phyloP scores from a whole-genome alignment of 2,329 filamentous ascomycete genomes.

The Berkeleyomyces basicola region DNA sequence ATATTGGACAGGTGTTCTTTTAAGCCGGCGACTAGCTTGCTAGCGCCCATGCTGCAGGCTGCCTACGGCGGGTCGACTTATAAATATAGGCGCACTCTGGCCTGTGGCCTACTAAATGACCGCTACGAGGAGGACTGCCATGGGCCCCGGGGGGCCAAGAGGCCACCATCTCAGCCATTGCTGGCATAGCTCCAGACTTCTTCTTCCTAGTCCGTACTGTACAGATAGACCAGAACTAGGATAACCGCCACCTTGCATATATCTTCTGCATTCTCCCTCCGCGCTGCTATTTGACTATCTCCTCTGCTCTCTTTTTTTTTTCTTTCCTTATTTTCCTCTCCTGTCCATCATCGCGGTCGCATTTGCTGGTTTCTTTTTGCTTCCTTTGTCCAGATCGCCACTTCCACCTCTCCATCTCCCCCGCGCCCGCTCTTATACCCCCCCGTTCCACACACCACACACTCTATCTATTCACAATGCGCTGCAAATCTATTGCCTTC shows the following conservation, averaged over 20 bases:
- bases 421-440: slow-evolving; percentile 1
- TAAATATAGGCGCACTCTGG: background rate
- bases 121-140: background rate
- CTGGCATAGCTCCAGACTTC: no score
- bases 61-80: background rate
- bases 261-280: slow-evolving; percentile 17
- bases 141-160: background rate
- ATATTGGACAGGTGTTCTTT: slow-evolving; percentile 6
- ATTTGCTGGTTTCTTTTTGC: slow-evolving; percentile 4
- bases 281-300: background rate
- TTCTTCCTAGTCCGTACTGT: background rate
- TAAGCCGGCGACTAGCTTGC: background rate
- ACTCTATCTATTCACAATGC: slow-evolving; percentile 24
- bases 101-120: background rate
- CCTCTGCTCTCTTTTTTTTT: slow-evolving; percentile 14
- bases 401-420: slow-evolving; percentile 8
- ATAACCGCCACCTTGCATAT: slow-evolving; percentile 12
- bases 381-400: slow-evolving; percentile 3
- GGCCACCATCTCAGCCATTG: background rate
- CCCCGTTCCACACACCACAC: slow-evolving; percentile 3
- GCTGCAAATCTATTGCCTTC: slow-evolving; percentile 33
- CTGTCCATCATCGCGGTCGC: slow-evolving; percentile 5
- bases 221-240: slow-evolving; percentile 1
- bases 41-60: background rate
- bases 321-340: slow-evolving; percentile 10